These are phyloP conservation scores for Alopecurus myosuroides DNA, from an alignment of 176 grass and related monocot species.

Conservation along the genomic window DNA sequence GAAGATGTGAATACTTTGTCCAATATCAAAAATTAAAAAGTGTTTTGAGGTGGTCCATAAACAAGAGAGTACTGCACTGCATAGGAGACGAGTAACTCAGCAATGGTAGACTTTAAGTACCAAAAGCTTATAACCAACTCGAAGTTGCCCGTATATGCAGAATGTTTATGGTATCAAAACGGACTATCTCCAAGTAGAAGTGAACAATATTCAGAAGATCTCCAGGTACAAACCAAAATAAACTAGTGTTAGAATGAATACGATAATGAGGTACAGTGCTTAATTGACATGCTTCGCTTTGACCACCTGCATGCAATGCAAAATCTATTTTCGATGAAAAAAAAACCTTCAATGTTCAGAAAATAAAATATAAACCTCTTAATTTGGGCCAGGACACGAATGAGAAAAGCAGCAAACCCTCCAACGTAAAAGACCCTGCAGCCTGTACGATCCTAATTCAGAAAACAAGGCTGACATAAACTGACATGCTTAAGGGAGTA, in stretches of 20 bases:
- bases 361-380: constrained; percentile 52
- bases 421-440: too few species aligned
- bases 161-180: constrained; percentile 93
- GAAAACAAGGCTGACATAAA: too few species aligned
- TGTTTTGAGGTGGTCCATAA: background rate
- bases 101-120: constrained; percentile 30
- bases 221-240: constrained; percentile 40
- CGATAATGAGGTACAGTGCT: constrained; percentile 10
- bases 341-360: background rate
- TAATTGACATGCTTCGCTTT: constrained; percentile 95
- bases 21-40: background rate
- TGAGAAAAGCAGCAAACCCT: constrained; percentile 72
- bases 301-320: constrained; percentile 54
- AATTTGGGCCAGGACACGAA: constrained; percentile 95
- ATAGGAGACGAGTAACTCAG: background rate
- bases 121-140: constrained; percentile 79
- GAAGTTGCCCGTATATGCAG: constrained; percentile 89
- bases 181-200: constrained; percentile 89
- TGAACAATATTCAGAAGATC: constrained; percentile 86
- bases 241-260: background rate
- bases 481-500: too few species aligned
- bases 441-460: too few species aligned
- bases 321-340: background rate
- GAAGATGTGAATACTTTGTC: background rate
- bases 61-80: background rate